These are phyloP conservation scores for Naganishia vishniacii DNA, from an alignment of 768 basidiomycete species.

Conservation along the genomic window DNA sequence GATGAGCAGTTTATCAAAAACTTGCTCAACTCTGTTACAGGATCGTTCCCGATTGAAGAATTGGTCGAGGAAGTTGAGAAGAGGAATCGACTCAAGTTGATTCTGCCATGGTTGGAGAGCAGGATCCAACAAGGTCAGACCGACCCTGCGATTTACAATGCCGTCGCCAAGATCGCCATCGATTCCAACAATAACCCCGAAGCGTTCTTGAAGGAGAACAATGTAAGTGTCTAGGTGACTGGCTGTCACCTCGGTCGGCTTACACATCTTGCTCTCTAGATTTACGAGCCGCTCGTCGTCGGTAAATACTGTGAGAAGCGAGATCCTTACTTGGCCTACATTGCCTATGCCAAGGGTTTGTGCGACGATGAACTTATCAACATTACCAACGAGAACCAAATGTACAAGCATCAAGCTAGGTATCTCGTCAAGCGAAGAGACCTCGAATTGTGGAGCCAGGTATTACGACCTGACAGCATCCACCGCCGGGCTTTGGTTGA, in stretches of 20 bases:
- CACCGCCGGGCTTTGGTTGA: slow-evolving; percentile 91
- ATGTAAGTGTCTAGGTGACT: slow-evolving; percentile 56
- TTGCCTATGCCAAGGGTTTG: slow-evolving; percentile 97
- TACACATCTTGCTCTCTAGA: slow-evolving; percentile 50
- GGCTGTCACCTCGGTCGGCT: background rate
- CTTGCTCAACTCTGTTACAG: slow-evolving; percentile 86
- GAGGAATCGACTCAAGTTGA: slow-evolving; percentile 90
- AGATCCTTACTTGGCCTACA: slow-evolving; percentile 96
- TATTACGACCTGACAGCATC: slow-evolving; percentile 78
- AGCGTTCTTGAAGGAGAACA: slow-evolving; percentile 96
- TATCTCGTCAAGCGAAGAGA: slow-evolving; percentile 95
- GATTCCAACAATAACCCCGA: slow-evolving; percentile 99
- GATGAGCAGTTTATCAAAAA: slow-evolving; percentile 93
- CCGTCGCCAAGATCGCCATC: slow-evolving; percentile 95
- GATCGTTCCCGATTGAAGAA: slow-evolving; percentile 96
- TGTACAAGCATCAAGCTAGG: slow-evolving; percentile 99
- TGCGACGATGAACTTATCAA: slow-evolving; percentile 95
- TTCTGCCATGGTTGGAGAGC: slow-evolving; percentile 93
- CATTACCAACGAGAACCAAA: slow-evolving; percentile 97
- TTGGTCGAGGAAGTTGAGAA: slow-evolving; percentile 95
- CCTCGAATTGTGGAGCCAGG: slow-evolving; percentile 93
- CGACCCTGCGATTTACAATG: slow-evolving; percentile 90
- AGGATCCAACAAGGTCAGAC: slow-evolving; percentile 89
- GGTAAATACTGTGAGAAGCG: slow-evolving; percentile 99
- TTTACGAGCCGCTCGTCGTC: slow-evolving; percentile 93